Percentiles rank a stretch among this genome's conserved stretches.
phyloP scores from a whole-genome alignment of 2,329 filamentous ascomycete genomes.

The Plenodomus biglobosus region DNA sequence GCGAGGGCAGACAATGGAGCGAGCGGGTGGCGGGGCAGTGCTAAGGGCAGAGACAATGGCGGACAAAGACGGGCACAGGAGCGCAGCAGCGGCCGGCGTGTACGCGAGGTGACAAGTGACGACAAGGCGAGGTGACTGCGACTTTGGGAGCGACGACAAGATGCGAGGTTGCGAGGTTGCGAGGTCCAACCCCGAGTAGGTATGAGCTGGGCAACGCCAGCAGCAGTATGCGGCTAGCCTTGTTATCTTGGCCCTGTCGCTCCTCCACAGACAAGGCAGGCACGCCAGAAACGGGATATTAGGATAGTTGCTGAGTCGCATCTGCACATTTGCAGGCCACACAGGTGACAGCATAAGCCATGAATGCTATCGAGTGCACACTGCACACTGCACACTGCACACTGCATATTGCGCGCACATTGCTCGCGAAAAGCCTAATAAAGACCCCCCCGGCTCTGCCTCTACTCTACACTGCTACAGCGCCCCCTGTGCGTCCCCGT shows the following conservation, averaged over 20 bases:
- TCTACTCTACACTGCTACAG: too few relatives aligned
- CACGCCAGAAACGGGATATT: slow-evolving; percentile 18
- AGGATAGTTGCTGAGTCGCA: too few relatives aligned
- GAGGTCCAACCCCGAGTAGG: slow-evolving; percentile 8
- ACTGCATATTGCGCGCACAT: too few relatives aligned
- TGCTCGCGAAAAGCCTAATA: too few relatives aligned
- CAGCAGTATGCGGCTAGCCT: slow-evolving; percentile 19
- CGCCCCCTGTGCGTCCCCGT: too few relatives aligned
- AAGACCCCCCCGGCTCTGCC: too few relatives aligned
- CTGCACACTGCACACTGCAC: too few relatives aligned
- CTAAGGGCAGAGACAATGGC: slow-evolving; percentile 13
- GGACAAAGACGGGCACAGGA: slow-evolving; percentile 26
- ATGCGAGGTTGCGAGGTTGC: slow-evolving; percentile 29
- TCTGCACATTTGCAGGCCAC: slow-evolving; percentile 22
- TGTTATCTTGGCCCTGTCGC: slow-evolving; percentile 24
- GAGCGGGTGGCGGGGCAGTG: slow-evolving; percentile 13
- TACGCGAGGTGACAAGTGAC: slow-evolving; percentile 15
- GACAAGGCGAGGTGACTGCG: slow-evolving; percentile 15
- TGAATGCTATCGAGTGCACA: slow-evolving; percentile 3
- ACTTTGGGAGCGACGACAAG: slow-evolving; percentile 11
- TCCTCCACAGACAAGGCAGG: slow-evolving; percentile 13
- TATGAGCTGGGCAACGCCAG: slow-evolving; percentile 19
- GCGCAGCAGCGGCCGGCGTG: slow-evolving; percentile 23
- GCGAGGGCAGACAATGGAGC: slow-evolving; percentile 29
- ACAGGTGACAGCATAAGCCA: slow-evolving; percentile 7